Conservation (phyloP, 768 basidiomycete genomes). For the Lentinula edodes region DNA sequence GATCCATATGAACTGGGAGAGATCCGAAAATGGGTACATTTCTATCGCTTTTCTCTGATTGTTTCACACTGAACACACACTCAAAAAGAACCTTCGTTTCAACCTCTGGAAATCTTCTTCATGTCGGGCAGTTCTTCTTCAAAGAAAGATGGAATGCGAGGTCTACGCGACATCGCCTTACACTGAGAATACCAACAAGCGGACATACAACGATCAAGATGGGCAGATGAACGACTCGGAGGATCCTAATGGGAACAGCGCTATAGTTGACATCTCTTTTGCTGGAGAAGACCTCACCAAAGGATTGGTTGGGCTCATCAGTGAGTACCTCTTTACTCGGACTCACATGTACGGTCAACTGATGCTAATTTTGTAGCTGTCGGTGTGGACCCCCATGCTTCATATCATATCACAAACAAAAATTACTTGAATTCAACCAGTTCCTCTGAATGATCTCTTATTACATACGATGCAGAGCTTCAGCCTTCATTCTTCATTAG, state of each 20-base stretch:
- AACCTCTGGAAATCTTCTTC: slow-evolving; percentile 21
- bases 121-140: slow-evolving; percentile 32
- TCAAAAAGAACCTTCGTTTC: slow-evolving; percentile 21
- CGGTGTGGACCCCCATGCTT: slow-evolving; percentile 11
- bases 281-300: slow-evolving; percentile 10
- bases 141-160: slow-evolving; percentile 22
- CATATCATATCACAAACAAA: slow-evolving; percentile 10
- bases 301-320: slow-evolving; percentile 22
- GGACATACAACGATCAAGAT: slow-evolving; percentile 25
- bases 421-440: slow-evolving; percentile 11
- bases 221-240: slow-evolving; percentile 16
- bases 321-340: slow-evolving; percentile 8
- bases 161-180: slow-evolving; percentile 22
- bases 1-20: slow-evolving; percentile 20
- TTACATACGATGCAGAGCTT: not conserved
- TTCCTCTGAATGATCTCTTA: not conserved
- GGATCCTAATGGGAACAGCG: slow-evolving; percentile 18
- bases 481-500: no score
- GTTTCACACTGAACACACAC: no score
- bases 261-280: slow-evolving; percentile 19
- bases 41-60: not conserved
- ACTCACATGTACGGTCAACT: no score
- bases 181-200: slow-evolving; percentile 18
- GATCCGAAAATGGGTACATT: slow-evolving; percentile 13
- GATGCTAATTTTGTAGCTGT: slow-evolving; percentile 5